Evolutionary conservation across 2,329 filamentous ascomycete species (phyloP).

Genomic region (Phyllosticta paracitricarpa): DNA sequence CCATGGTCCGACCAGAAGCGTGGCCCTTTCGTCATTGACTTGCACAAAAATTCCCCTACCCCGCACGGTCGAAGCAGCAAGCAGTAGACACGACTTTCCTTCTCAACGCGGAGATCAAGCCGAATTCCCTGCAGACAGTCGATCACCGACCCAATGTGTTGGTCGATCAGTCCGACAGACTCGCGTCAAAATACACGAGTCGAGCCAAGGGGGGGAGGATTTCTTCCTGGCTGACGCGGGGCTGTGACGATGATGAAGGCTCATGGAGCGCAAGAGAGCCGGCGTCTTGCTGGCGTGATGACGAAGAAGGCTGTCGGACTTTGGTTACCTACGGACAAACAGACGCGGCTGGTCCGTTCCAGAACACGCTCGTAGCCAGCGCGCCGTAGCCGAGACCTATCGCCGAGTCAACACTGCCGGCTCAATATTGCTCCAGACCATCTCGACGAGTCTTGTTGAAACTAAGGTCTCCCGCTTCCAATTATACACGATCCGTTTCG

Average conservation of each 20-base stretch:
- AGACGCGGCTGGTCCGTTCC: neutral
- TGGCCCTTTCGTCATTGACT: neutral
- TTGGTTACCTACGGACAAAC: neutral
- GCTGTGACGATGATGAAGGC: neutral
- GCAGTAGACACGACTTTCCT: neutral
- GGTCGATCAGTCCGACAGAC: neutral
- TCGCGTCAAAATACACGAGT: neutral
- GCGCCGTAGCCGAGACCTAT: neutral
- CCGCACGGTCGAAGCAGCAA: neutral
- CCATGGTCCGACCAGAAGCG: neutral
- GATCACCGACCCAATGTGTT: neutral
- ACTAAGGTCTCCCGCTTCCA: neutral
- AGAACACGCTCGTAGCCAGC: neutral
- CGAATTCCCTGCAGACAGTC: neutral
- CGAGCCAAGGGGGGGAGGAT: neutral
- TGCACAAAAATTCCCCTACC: neutral
- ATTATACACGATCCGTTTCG: neutral
- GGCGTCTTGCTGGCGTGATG: neutral
- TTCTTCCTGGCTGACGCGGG: neutral
- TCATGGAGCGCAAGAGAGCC: neutral
- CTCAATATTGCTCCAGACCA: neutral
- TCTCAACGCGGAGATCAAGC: neutral
- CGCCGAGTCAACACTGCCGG: neutral
- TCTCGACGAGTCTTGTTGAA: neutral
- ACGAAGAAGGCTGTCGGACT: neutral